Conservation (phyloP, 805 yeast species). For the Candida pseudoglaebosa region DNA sequence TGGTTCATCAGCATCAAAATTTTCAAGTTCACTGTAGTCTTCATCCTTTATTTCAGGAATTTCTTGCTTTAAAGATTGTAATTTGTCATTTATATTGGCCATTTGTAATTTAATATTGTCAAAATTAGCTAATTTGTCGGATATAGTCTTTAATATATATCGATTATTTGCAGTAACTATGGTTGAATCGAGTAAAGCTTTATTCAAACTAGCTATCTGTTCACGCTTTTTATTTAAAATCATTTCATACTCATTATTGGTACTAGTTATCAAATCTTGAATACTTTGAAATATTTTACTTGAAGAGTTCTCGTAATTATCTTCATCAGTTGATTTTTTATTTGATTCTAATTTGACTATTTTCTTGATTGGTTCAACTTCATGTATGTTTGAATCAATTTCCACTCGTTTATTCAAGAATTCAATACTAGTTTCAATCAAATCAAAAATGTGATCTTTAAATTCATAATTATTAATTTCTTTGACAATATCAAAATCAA, state of each 20-base stretch:
- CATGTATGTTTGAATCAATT: slow-evolving; percentile 11
- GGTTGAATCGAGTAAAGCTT: slow-evolving; percentile 36
- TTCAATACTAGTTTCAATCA: slow-evolving; percentile 31
- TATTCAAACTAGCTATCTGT: slow-evolving; percentile 33
- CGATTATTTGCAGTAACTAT: slow-evolving; percentile 41
- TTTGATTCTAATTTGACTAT: neutral
- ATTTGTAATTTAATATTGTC: slow-evolving; percentile 52
- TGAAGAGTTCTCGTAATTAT: slow-evolving; percentile 16
- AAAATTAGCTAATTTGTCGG: slow-evolving; percentile 31
- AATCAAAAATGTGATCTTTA: slow-evolving; percentile 28
- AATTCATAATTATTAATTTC: slow-evolving; percentile 19
- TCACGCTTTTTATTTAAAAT: slow-evolving; percentile 32
- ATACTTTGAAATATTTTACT: slow-evolving; percentile 34
- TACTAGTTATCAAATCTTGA: slow-evolving; percentile 33
- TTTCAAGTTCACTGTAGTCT: slow-evolving; percentile 51
- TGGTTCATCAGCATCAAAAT: slow-evolving; percentile 90
- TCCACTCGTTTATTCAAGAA: slow-evolving; percentile 25
- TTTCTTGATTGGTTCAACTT: slow-evolving; percentile 10
- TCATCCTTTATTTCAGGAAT: slow-evolving; percentile 44
- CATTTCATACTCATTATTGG: slow-evolving; percentile 36
- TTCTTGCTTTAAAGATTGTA: slow-evolving; percentile 24
- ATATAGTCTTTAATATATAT: slow-evolving; percentile 31
- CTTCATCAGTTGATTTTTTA: slow-evolving; percentile 4
- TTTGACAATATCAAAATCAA: slow-evolving; percentile 74
- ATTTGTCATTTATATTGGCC: slow-evolving; percentile 36